Conservation (phyloP, 2,329 filamentous ascomycete genomes). For the Aspergillus vadensis region DNA sequence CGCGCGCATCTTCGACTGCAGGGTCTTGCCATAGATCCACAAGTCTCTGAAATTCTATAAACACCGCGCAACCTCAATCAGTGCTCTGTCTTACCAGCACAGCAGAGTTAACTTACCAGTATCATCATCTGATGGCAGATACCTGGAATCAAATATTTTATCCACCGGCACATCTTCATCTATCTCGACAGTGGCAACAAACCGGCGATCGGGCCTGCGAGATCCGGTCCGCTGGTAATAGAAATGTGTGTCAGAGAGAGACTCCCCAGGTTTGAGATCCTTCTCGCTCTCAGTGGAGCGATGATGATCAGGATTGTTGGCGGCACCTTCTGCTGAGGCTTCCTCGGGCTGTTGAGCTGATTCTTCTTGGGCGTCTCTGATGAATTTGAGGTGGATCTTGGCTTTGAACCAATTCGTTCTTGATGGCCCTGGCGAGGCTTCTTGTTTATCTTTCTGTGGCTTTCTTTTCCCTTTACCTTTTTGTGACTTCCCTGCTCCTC, state of each 20-base stretch:
- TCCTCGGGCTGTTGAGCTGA: too few species aligned
- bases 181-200: not conserved
- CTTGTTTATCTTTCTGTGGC: too few species aligned
- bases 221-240: not conserved
- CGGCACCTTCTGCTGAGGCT: too few species aligned
- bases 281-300: not conserved
- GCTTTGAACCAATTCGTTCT: too few species aligned
- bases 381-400: too few species aligned
- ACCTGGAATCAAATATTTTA: not conserved
- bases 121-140: slow-evolving; percentile 5
- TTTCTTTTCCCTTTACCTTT: too few species aligned
- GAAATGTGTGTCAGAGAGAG: not conserved
- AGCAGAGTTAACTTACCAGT: not conserved
- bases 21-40: not conserved
- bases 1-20: not conserved
- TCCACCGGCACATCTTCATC: not conserved
- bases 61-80: not conserved
- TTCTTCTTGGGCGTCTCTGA: too few species aligned
- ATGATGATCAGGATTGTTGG: too few species aligned
- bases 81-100: not conserved
- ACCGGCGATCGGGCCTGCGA: not conserved
- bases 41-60: not conserved
- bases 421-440: too few species aligned
- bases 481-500: too few species aligned
- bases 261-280: not conserved